These are phyloP conservation scores for Psilocybe cyanescens DNA, from an alignment of 768 basidiomycete species.

Conservation along the genomic window DNA sequence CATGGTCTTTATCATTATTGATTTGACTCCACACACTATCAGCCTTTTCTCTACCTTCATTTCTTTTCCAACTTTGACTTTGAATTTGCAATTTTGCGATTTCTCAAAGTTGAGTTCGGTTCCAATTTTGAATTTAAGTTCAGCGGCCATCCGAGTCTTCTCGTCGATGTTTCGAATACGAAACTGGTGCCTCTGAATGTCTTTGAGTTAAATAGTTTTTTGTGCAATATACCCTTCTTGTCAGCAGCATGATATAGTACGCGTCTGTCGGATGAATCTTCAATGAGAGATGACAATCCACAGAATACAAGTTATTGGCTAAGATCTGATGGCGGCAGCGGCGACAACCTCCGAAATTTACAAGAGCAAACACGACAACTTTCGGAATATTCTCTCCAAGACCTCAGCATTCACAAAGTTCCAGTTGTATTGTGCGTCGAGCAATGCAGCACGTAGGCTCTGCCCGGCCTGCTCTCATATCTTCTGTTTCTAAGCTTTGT, in stretches of 20 bases:
- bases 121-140: neutral
- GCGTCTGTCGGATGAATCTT: neutral
- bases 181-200: neutral
- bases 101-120: neutral
- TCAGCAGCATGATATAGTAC: neutral
- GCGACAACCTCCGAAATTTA: slow-evolving; percentile 19
- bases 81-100: neutral
- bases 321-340: neutral
- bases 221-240: neutral
- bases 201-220: neutral
- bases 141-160: neutral
- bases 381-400: slow-evolving; percentile 6
- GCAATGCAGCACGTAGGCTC: slow-evolving; percentile 21
- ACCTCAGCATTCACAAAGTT: neutral
- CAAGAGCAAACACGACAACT: slow-evolving; percentile 22
- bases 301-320: too few relatives aligned
- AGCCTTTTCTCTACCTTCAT: neutral
- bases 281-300: too few relatives aligned
- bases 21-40: neutral
- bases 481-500: neutral
- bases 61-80: neutral
- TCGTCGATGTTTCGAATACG: neutral
- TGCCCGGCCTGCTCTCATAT: slow-evolving; percentile 13
- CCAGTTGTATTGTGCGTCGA: neutral
- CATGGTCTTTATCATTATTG: neutral